These are phyloP conservation scores for Chlamydomonas sp. DNA, from an alignment of 139 green algal species.

Conservation along the genomic window DNA sequence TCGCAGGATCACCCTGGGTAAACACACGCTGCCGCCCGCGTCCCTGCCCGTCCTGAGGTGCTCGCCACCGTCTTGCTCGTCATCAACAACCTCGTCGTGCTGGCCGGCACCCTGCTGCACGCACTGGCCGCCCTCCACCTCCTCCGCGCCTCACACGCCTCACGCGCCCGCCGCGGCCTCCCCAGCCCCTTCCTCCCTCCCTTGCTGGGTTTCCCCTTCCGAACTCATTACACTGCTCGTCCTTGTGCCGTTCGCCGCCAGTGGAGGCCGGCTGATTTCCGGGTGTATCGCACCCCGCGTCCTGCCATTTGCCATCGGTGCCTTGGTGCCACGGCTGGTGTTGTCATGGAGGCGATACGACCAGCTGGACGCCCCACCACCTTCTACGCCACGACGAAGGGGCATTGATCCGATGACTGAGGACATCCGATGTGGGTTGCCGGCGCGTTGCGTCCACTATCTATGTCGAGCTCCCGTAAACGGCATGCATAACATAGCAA, in stretches of 20 bases:
- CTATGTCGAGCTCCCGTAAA: too few species aligned
- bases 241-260: neutral
- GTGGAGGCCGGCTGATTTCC: neutral
- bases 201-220: constrained; percentile 14
- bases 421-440: neutral
- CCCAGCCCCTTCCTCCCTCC: neutral
- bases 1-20: constrained; percentile 15
- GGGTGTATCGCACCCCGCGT: neutral
- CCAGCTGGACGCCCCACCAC: neutral
- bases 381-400: neutral
- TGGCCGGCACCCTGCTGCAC: neutral
- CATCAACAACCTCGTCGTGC: neutral
- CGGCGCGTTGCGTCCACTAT: too few species aligned
- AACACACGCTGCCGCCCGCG: neutral
- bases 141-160: too few species aligned
- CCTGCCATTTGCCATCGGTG: neutral
- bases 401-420: neutral
- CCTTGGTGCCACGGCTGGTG: neutral
- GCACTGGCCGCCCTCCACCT: neutral
- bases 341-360: neutral
- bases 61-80: neutral
- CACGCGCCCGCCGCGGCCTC: neutral
- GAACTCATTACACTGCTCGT: neutral
- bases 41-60: neutral
- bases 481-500: too few species aligned